Conservation (phyloP, 371 early-diverging fungal species). For the Mucor sp. region DNA sequence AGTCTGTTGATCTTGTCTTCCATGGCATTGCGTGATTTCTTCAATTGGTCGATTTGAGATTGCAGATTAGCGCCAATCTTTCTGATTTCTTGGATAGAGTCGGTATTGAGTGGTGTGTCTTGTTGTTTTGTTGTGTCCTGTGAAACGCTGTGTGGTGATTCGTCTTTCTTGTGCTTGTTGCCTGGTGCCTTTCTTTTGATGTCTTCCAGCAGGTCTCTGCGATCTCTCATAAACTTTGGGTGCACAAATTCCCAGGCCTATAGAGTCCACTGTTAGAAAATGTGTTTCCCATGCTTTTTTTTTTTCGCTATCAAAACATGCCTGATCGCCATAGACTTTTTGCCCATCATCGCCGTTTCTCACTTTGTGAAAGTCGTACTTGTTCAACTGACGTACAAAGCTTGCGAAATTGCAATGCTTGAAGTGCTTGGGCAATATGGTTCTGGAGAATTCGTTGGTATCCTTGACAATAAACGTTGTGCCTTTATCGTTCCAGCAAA, state of each 20-base stretch:
- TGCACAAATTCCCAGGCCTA: conserved; percentile 84
- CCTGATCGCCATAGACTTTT: conserved; percentile 66
- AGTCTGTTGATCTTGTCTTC: conserved; percentile 44
- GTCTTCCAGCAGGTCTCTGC: conserved; percentile 63
- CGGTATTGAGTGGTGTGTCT: not conserved
- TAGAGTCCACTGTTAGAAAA: not conserved
- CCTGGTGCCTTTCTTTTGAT: conserved; percentile 60
- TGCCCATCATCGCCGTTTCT: conserved; percentile 58
- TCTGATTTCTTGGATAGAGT: conserved; percentile 26
- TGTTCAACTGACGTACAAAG: conserved; percentile 96
- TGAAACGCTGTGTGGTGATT: not conserved
- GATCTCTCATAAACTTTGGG: conserved; percentile 69
- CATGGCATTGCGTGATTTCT: conserved; percentile 30
- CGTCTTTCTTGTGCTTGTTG: conserved; percentile 31
- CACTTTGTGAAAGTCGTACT: conserved; percentile 95
- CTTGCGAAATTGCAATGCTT: conserved; percentile 94
- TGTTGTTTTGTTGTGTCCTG: not conserved
- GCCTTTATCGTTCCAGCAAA: conserved; percentile 79
- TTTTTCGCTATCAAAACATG: conserved; percentile 10
- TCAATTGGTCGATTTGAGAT: conserved; percentile 47
- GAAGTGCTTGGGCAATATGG: conserved; percentile 82
- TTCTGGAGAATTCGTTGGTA: conserved; percentile 70
- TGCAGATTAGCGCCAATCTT: conserved; percentile 40
- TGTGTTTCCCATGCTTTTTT: not conserved
- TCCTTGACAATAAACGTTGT: conserved; percentile 85